These are phyloP conservation scores for Eucalyptus pumila DNA, from an alignment of 345 rosid genomes.

Conservation along the genomic window DNA sequence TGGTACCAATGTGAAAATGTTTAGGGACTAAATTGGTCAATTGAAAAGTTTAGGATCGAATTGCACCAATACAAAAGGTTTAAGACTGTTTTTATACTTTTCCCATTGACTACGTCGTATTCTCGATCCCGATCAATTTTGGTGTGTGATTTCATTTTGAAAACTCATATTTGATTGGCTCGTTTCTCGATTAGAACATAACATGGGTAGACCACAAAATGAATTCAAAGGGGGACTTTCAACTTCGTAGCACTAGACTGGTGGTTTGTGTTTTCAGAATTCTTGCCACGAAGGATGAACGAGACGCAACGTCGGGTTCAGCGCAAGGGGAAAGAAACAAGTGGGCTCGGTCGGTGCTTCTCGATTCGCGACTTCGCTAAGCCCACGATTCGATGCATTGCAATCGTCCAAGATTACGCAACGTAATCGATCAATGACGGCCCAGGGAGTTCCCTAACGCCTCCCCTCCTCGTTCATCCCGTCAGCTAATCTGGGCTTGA, in stretches of 20 bases:
- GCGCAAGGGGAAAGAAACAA: neutral
- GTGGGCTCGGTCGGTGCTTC: neutral
- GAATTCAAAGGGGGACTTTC: neutral
- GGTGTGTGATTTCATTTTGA: neutral
- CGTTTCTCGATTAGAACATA: neutral
- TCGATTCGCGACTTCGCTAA: neutral
- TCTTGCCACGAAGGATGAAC: neutral
- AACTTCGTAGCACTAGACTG: neutral
- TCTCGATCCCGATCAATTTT: neutral
- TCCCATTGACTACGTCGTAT: neutral
- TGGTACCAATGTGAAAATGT: too few species aligned
- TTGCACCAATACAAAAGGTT: too few species aligned
- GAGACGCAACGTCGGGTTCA: neutral
- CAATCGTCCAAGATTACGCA: neutral
- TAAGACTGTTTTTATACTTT: too few species aligned
- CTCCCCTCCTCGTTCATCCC: neutral
- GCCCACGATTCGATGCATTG: neutral
- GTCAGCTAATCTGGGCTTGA: neutral
- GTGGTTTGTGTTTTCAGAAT: neutral
- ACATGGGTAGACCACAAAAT: neutral
- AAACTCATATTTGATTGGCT: neutral
- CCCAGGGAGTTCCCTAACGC: neutral
- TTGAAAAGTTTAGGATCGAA: too few species aligned
- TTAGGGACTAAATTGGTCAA: too few species aligned
- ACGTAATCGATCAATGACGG: neutral